Conservation (phyloP, 768 basidiomycete species). For the Scleroderma citrinum region DNA sequence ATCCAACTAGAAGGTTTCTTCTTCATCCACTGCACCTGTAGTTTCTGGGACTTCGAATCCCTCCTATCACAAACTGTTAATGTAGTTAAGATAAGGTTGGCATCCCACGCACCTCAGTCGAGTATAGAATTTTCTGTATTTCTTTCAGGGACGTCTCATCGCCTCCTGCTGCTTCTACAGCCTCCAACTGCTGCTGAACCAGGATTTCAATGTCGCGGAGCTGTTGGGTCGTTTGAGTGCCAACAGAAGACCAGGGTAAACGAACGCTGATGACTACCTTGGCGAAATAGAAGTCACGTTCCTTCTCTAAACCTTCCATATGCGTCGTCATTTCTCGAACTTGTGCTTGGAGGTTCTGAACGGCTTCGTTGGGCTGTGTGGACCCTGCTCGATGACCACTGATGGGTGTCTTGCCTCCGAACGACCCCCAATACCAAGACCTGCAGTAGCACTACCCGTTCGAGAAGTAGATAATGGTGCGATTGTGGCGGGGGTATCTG, state of each 20-base stretch:
- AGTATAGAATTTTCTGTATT: slow-evolving; percentile 91
- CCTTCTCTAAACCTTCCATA: slow-evolving; percentile 91
- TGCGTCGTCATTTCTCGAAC: slow-evolving; percentile 76
- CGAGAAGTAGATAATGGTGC: slow-evolving; percentile 52
- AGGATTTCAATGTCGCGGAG: slow-evolving; percentile 95
- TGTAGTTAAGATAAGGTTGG: not conserved
- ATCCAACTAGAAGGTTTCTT: slow-evolving; percentile 62
- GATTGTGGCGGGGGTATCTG: slow-evolving; percentile 75
- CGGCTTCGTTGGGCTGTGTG: slow-evolving; percentile 58
- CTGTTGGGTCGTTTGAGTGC: slow-evolving; percentile 35
- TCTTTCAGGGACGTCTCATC: slow-evolving; percentile 60
- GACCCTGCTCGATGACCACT: slow-evolving; percentile 62
- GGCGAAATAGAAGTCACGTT: slow-evolving; percentile 97
- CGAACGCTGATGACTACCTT: slow-evolving; percentile 56
- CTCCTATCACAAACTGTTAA: slow-evolving; percentile 47
- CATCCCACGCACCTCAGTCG: slow-evolving; percentile 69
- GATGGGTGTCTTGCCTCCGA: slow-evolving; percentile 72
- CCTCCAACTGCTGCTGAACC: slow-evolving; percentile 74
- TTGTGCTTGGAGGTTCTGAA: slow-evolving; percentile 67
- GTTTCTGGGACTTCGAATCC: slow-evolving; percentile 88
- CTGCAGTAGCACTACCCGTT: slow-evolving; percentile 27
- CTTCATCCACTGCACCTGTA: slow-evolving; percentile 55
- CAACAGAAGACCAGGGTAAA: slow-evolving; percentile 4
- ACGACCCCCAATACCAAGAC: slow-evolving; percentile 35
- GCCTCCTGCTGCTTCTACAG: slow-evolving; percentile 48